These are phyloP conservation scores for Mesembryanthemum crystallinum DNA, from an alignment of 148 eudicot genomes.

Conservation along the genomic window DNA sequence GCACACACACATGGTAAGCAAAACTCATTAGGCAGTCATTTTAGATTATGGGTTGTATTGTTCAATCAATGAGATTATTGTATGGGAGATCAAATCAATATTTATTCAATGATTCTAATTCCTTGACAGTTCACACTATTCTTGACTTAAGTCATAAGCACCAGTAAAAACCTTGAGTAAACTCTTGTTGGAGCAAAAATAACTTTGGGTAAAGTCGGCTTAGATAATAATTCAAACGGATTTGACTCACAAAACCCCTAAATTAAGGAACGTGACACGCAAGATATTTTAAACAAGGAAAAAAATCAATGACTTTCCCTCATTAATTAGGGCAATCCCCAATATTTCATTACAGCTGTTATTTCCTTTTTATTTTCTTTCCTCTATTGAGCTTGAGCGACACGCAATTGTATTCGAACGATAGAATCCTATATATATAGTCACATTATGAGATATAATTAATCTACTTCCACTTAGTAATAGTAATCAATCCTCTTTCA, in stretches of 20 bases:
- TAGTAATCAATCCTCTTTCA: background rate
- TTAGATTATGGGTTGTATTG: no score
- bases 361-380: background rate
- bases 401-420: background rate
- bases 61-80: no score
- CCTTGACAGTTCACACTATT: no score
- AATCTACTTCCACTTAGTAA: background rate
- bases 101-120: no score
- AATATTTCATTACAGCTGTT: background rate
- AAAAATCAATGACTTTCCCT: background rate
- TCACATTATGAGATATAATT: background rate
- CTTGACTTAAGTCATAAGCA: no score
- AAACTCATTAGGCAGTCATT: no score
- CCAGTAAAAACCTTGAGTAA: no score
- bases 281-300: conserved; percentile 4
- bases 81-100: no score
- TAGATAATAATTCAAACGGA: background rate
- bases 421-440: background rate
- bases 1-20: no score
- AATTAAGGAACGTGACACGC: background rate
- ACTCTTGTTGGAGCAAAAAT: no score
- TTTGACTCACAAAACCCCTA: background rate
- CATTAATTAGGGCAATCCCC: background rate
- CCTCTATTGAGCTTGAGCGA: background rate
- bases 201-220: background rate